A percentile compares a stretch with the other conserved stretches of the same genome.
phyloP scores from a whole-genome alignment of 768 basidiomycete species.

The Macrolepiota albuminosa region DNA sequence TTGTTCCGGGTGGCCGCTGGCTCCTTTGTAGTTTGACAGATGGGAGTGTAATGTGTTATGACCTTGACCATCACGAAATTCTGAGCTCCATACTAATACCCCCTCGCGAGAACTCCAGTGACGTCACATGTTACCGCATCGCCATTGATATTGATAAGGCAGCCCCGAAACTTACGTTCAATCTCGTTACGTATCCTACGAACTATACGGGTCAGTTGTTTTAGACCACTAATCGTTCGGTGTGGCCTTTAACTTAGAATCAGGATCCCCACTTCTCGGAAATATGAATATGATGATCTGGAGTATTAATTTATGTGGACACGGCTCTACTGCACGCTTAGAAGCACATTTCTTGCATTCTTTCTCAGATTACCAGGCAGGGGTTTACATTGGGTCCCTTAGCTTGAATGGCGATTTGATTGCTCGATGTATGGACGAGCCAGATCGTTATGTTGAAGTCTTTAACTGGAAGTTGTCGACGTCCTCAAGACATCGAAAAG shows the following conservation, averaged over 20 bases:
- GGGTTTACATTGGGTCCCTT: neutral
- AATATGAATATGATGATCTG: neutral
- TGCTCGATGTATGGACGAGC: neutral
- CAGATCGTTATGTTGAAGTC: neutral
- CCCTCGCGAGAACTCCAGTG: neutral
- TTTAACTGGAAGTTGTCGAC: neutral
- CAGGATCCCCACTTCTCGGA: neutral
- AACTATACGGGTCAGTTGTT: neutral
- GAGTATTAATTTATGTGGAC: neutral
- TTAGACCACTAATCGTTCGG: neutral
- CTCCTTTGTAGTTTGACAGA: neutral
- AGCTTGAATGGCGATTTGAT: neutral
- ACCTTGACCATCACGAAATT: neutral
- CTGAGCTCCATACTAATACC: neutral
- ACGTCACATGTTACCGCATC: neutral
- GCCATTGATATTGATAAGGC: neutral
- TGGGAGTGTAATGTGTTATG: neutral
- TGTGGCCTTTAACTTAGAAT: neutral
- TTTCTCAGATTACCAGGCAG: neutral
- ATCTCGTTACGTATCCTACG: neutral
- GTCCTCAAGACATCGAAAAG: neutral
- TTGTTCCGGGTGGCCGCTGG: neutral
- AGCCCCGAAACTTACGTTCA: neutral
- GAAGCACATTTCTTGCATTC: neutral
- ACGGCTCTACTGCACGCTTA: neutral